phyloP scores from a whole-genome alignment of 192 early-diverging fungal species.

The Pilobolus umbonatus region DNA sequence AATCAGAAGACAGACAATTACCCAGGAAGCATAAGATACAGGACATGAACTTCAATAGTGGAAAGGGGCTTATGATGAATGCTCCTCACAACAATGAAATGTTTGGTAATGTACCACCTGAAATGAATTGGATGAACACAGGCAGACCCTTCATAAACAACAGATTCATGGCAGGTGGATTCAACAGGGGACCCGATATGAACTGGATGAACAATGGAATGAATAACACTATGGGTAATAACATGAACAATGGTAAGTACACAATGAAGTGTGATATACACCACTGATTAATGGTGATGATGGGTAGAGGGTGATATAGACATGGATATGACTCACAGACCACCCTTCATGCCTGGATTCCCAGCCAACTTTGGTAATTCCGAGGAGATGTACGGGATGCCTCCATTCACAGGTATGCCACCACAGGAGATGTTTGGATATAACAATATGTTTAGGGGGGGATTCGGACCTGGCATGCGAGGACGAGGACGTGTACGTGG shows the following conservation, averaged over 20 bases:
- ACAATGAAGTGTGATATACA: too few species aligned
- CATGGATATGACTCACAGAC: too few species aligned
- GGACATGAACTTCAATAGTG: conserved; percentile 1
- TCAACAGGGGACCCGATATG: not conserved
- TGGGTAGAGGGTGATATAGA: too few species aligned
- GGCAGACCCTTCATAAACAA: conserved; percentile 3
- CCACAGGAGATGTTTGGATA: conserved; percentile 23
- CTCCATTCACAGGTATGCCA: conserved; percentile 1
- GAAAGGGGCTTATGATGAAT: conserved; percentile 1
- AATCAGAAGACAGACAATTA: conserved; percentile 18
- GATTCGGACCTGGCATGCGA: conserved; percentile 6
- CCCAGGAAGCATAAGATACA: conserved; percentile 11
- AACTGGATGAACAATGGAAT: not conserved
- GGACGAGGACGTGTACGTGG: conserved; percentile 15
- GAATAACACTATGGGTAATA: conserved; percentile 1
- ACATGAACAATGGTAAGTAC: too few species aligned
- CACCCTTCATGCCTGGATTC: too few species aligned
- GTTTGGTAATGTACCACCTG: conserved; percentile 11
- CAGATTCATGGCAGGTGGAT: not conserved
- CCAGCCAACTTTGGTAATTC: not conserved
- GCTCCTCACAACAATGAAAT: conserved; percentile 1
- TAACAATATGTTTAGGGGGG: conserved; percentile 11
- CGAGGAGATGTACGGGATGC: not conserved
- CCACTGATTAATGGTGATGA: too few species aligned
- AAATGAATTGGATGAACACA: conserved; percentile 29